Evolutionary conservation across 495 filamentous ascomycete species (phyloP).

Genomic region (Durotheca rogersii): DNA sequence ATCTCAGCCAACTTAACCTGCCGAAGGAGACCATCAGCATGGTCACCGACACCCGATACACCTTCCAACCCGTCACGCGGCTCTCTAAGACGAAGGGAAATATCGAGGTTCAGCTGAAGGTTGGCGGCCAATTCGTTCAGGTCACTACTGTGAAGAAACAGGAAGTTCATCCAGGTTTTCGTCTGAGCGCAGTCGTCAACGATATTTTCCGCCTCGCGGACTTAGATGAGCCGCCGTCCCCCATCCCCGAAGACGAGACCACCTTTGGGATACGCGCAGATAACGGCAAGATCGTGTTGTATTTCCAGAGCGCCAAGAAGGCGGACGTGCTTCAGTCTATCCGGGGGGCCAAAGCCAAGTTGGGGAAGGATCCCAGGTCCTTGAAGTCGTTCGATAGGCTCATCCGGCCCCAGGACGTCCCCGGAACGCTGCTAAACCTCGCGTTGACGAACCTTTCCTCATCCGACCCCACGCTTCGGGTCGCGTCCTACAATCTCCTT

Average conservation of each 20-base stretch:
- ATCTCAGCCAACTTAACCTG: constrained; percentile 60
- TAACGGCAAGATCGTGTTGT: constrained; percentile 67
- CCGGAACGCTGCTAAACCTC: constrained; percentile 64
- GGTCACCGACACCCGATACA: constrained; percentile 60
- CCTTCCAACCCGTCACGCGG: constrained; percentile 63
- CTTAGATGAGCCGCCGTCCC: constrained; percentile 61
- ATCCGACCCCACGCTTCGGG: constrained; percentile 54
- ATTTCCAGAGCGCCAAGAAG: constrained; percentile 63
- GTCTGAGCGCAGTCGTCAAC: constrained; percentile 61
- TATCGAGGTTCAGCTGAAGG: constrained; percentile 64
- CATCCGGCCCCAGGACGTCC: constrained; percentile 66
- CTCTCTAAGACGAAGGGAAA: constrained; percentile 66
- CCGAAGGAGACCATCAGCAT: constrained; percentile 68
- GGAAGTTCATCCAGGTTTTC: constrained; percentile 59
- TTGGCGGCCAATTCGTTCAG: constrained; percentile 67
- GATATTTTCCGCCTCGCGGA: constrained; percentile 66
- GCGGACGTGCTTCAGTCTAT: constrained; percentile 60
- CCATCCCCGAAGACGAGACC: constrained; percentile 64
- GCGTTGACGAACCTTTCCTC: constrained; percentile 64
- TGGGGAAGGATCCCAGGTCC: constrained; percentile 58
- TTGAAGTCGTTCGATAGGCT: constrained; percentile 59
- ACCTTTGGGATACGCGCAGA: constrained; percentile 65
- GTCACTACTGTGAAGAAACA: constrained; percentile 66
- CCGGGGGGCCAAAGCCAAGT: constrained; percentile 58
- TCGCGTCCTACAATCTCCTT: constrained; percentile 64